Conservation (phyloP, 2,329 filamentous ascomycete genomes). For the Sordariomycetes sp. region DNA sequence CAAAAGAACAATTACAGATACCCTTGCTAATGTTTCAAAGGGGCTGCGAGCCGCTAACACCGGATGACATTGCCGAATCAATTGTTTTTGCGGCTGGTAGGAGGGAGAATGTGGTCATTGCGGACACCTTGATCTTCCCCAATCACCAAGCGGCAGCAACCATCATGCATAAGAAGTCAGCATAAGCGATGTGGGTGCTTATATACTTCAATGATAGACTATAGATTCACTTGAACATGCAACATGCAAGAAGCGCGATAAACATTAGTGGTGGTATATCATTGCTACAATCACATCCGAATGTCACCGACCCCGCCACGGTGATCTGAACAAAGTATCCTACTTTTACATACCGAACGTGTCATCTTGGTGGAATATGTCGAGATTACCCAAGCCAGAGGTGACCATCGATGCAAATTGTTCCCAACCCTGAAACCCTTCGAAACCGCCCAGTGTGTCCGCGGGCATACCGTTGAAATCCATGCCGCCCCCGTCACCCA, state of each 20-base stretch:
- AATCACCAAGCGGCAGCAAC: conserved; percentile 55
- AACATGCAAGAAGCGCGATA: not conserved
- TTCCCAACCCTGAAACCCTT: conserved; percentile 12
- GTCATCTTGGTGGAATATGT: conserved; percentile 9
- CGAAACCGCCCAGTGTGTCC: conserved; percentile 6
- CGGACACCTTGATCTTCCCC: conserved; percentile 79
- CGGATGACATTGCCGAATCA: conserved; percentile 83
- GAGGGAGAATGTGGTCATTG: conserved; percentile 83
- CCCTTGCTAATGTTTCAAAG: too few relatives aligned
- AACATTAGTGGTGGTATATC: too few relatives aligned
- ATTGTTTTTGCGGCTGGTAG: conserved; percentile 78
- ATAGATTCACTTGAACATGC: not conserved
- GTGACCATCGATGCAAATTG: conserved; percentile 16
- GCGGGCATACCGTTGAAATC: conserved; percentile 14
- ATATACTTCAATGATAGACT: too few relatives aligned
- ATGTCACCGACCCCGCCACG: too few relatives aligned
- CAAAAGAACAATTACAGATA: not conserved
- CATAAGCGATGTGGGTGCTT: too few relatives aligned
- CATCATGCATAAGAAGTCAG: conserved; percentile 6
- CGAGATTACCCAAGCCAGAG: conserved; percentile 13
- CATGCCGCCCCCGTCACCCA: too few relatives aligned
- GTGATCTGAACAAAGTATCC: too few relatives aligned
- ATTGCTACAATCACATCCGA: too few relatives aligned
- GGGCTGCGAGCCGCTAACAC: conserved; percentile 73
- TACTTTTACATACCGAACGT: too few relatives aligned